Conservation (phyloP, 805 yeast genomes). For the Candida adriatica region DNA sequence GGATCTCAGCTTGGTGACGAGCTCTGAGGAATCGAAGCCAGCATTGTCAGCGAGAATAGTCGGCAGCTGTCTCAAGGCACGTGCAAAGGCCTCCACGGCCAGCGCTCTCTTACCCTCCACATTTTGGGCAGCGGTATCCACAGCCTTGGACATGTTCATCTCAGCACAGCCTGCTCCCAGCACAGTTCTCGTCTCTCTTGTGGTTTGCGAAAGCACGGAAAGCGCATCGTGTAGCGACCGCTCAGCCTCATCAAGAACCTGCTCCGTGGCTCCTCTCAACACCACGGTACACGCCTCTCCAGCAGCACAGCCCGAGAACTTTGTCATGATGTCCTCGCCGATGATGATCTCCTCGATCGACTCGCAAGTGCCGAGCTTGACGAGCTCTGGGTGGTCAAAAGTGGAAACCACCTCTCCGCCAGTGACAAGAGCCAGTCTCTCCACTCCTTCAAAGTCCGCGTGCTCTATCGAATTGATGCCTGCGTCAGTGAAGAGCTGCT, state of each 20-base stretch:
- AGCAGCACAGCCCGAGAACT: slow-evolving; percentile 91
- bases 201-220: slow-evolving; percentile 91
- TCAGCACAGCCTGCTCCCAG: slow-evolving; percentile 83
- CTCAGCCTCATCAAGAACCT: slow-evolving; percentile 92
- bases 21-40: slow-evolving; percentile 89
- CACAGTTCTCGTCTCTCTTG: slow-evolving; percentile 82
- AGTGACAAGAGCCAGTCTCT: slow-evolving; percentile 90
- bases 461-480: slow-evolving; percentile 91
- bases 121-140: slow-evolving; percentile 93
- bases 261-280: slow-evolving; percentile 95
- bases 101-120: slow-evolving; percentile 89
- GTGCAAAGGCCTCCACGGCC: slow-evolving; percentile 92
- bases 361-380: slow-evolving; percentile 83
- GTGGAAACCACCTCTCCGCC: slow-evolving; percentile 98
- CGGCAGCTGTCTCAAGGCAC: slow-evolving; percentile 91
- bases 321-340: slow-evolving; percentile 87
- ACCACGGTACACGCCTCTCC: slow-evolving; percentile 97
- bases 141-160: slow-evolving; percentile 96
- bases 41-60: slow-evolving; percentile 96
- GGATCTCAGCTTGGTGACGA: slow-evolving; percentile 84
- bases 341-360: slow-evolving; percentile 84
- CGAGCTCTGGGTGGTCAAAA: slow-evolving; percentile 85
- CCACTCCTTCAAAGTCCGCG: slow-evolving; percentile 97
- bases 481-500: slow-evolving; percentile 84
- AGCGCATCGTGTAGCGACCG: slow-evolving; percentile 96